phyloP scores from a whole-genome alignment of 2,329 filamentous ascomycete species.

The Ophiostoma sp. region DNA sequence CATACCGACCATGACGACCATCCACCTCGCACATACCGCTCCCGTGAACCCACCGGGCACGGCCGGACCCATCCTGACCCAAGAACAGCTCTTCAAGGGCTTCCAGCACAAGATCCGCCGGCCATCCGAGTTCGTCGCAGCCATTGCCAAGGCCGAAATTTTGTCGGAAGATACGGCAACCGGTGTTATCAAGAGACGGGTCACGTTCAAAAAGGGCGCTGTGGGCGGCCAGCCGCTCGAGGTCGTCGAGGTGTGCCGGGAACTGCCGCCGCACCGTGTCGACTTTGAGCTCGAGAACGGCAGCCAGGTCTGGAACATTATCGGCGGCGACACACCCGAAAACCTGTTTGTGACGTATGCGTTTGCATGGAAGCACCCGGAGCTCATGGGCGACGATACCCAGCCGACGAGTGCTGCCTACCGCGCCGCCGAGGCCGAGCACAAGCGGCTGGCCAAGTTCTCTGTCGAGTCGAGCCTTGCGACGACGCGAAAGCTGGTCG shows the following conservation, averaged over 20 bases:
- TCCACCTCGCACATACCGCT: slow-evolving; percentile 31
- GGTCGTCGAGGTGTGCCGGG: slow-evolving; percentile 32
- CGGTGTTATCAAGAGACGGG: slow-evolving; percentile 23
- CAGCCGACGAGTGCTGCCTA: slow-evolving; percentile 25
- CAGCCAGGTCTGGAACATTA: slow-evolving; percentile 33
- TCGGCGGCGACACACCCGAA: slow-evolving; percentile 27
- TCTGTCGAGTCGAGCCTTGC: slow-evolving; percentile 27
- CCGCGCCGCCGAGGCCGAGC: slow-evolving; percentile 25
- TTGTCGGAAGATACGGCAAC: slow-evolving; percentile 28
- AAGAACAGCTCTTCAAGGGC: slow-evolving; percentile 33
- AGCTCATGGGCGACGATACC: slow-evolving; percentile 25
- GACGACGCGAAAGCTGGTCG: slow-evolving; percentile 14
- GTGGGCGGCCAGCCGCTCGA: slow-evolving; percentile 5
- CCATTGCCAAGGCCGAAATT: slow-evolving; percentile 32
- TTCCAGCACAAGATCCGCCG: slow-evolving; percentile 34
- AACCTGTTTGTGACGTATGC: slow-evolving; percentile 34
- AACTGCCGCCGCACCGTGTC: slow-evolving; percentile 31
- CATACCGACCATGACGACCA: slow-evolving; percentile 31
- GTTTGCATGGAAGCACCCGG: slow-evolving; percentile 32
- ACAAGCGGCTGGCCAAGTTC: slow-evolving; percentile 29
- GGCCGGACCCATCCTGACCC: slow-evolving; percentile 28
- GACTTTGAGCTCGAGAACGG: slow-evolving; percentile 33
- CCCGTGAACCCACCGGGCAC: slow-evolving; percentile 34
- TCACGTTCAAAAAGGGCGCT: slow-evolving; percentile 22
- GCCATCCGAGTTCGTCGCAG: slow-evolving; percentile 35